Evolutionary conservation across 2,329 filamentous ascomycete genomes (phyloP), one percentile per base, ranked within the genome.

Genomic region (Rutstroemia sydowiana): DNA sequence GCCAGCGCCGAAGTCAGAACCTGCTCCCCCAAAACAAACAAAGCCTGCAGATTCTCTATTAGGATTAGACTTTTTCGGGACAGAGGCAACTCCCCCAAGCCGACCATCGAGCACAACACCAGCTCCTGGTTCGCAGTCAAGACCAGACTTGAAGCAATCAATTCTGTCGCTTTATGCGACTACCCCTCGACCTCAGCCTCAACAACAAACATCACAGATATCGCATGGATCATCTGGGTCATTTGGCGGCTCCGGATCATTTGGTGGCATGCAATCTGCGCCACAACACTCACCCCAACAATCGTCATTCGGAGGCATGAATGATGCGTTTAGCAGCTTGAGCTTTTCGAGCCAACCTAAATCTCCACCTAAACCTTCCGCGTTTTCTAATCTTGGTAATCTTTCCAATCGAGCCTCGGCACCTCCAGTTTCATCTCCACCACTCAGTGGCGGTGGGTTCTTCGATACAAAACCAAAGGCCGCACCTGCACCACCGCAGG

Each of bases 131-230:
- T 67, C 76, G 11, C 84, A 87, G 61, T 95, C 90, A 42, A 79
- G 93, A 56, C 91, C 92, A 2, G 93, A 98, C 66, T 74, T 98
- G 55, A 98, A 98, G 71, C 92, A 96, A 69, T 97, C 92, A 2
- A 98, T 98, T 55, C 73, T 98, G 45, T 98, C 93, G 7, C 78
- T 98, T 14, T 98, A 98, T 66, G 89, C 91, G 10, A 87, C 88
- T 7, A 81, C 82, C 5, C 87, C 90, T 1, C 87, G 89, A 65
- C 82, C 88, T n/a, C 85, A 87, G 61, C 75, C 81, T 23, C 73
- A 70, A 51, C 73, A 75, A 52, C 68, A 71, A 40, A 71, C 76
- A 41, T 50, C 72, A 26, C 47, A 49, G 5, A 36, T 49, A 14
- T 51, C 72, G 28, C 83, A 86, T 65, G 73, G 74, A 32, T 75